Evolutionary conservation across 805 yeast species (phyloP), one percentile per base, ranked within the genome.

Genomic region (Ogataea methylovora): DNA sequence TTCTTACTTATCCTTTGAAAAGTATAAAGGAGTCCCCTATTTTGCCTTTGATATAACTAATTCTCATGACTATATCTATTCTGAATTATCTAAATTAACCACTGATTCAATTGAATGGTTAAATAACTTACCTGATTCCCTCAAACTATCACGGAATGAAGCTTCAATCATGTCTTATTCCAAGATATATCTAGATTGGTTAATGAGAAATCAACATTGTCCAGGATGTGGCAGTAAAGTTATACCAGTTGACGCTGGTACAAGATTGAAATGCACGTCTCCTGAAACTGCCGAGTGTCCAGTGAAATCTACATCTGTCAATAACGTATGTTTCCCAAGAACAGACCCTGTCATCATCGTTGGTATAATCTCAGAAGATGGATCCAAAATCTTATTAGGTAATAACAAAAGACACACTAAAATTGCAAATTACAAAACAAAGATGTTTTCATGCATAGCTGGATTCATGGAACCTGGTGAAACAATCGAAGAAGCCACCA

Each of bases 401-500:
- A 69, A 84, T 34, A 74, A 76, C 40, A 76, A 69, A 44, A 64
- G 95, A 36, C 73, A 73, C 49, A 74, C 76, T 5, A 32, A 39
- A 13, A 35, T 26, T 20, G 62, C 37, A 33, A 40, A n/a, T 11
- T 39, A 40, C 2, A 37, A 45, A 31, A 20, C 23, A 8, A 54
- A 61, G 33, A 73, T 85, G 78, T 90, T 80, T 58, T 71, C 90
- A 13, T 81, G 94, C 50, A 74, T 94, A 34, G 95, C 97, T 4
- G 98, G 97, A 4, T 92, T 92, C 57, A 78, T 90, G 75, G 98
- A 90, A 56, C 95, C 96, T 1, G 82, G 88, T 20, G 98, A 90
- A 61, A 76, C 94, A 2, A 76, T 90, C 15, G 97, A 90, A 57
- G 79, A 76, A 30, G 92, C 95, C 10, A 83, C 90, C 16, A 64